Evolutionary conservation across 2,329 filamentous ascomycete species (phyloP).

Genomic region (Podosphaera fusca): DNA sequence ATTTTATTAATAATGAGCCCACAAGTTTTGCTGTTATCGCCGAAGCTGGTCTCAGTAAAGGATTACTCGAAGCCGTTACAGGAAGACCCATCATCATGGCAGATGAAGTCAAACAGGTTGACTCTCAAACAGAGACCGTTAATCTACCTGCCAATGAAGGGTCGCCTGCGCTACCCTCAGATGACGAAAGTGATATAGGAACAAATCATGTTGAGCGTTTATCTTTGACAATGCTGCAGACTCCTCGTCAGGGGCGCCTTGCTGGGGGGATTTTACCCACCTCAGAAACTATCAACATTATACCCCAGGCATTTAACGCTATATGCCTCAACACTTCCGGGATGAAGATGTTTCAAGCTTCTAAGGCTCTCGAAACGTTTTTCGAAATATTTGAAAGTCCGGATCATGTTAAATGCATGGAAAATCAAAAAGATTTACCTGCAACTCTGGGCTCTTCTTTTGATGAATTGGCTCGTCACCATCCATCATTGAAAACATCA

Average conservation of each 20-base stretch:
- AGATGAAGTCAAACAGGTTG: constrained; percentile 11
- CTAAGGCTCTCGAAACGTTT: constrained; percentile 62
- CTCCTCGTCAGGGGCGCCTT: constrained; percentile 21
- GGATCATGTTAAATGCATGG: constrained; percentile 65
- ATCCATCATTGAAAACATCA: constrained; percentile 56
- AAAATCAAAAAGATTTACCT: constrained; percentile 48
- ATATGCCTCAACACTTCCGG: constrained; percentile 80
- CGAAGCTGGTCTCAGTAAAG: constrained; percentile 75
- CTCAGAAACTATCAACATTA: constrained; percentile 63
- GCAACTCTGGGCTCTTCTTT: constrained; percentile 60
- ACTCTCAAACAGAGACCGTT: constrained; percentile 6
- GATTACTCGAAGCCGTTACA: constrained; percentile 63
- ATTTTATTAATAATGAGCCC: constrained; percentile 96
- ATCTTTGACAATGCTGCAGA: constrained; percentile 25
- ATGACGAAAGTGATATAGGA: constrained; percentile 19
- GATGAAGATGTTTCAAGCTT: constrained; percentile 68
- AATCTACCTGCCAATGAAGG: constrained; percentile 14
- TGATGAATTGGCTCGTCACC: constrained; percentile 84
- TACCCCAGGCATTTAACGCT: constrained; percentile 74
- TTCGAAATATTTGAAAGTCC: constrained; percentile 95
- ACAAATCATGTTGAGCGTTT: constrained; percentile 28
- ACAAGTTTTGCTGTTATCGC: constrained; percentile 92
- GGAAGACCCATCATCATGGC: constrained; percentile 20
- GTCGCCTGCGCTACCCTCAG: constrained; percentile 3
- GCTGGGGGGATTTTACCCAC: constrained; percentile 66